Evolutionary conservation across 768 basidiomycete species (phyloP), one percentile per base, ranked within the genome.

Genomic region (Tulasnella sp.): DNA sequence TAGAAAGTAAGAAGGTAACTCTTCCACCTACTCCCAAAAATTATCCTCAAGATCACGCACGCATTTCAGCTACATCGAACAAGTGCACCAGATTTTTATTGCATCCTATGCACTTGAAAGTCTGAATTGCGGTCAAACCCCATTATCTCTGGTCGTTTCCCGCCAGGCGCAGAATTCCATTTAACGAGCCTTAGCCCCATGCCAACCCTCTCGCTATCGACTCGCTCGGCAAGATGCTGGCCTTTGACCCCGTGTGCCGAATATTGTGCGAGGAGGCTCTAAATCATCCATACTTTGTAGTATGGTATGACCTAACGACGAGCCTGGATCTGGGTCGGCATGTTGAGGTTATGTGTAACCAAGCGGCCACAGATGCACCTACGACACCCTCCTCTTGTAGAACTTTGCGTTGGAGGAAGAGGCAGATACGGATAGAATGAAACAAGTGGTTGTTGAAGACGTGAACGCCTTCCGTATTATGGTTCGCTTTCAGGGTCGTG

Each of bases 241-340:
- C 93, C 84, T 99, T 99, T 83, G 98, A 99, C 83, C 98, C 98
- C 51, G 92, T 94, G 23, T 95, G 95, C 85, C 91, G 97, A 76
- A 96, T 98, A 84, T 94, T 93, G 78, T 98, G 97, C 84, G 95
- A 98, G 82, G 91, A 98, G 83, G 98, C 98, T 1, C 86, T 99
- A 73, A 92, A 92, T 75, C 98, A 99, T 83, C 95, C 96, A 2
- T 99, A 99, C 85, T 86, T 94, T 79, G 90, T 92, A 79, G 97
- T 98, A 13, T 99, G 98, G 98, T 96, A 98, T 83, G 97, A 99
- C 84, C 96, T 95, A 26, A 90, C 13, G 96, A 99, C 83, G 96
- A 98, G 84, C 96, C 96, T 0, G 81, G 89, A 46, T 98, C 95
- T 83, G 90, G 93, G 48, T 84, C 88, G 72, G 95, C 95, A 29